Conservation (phyloP, 2,329 filamentous ascomycete species). For the Tolypocladium sp. region DNA sequence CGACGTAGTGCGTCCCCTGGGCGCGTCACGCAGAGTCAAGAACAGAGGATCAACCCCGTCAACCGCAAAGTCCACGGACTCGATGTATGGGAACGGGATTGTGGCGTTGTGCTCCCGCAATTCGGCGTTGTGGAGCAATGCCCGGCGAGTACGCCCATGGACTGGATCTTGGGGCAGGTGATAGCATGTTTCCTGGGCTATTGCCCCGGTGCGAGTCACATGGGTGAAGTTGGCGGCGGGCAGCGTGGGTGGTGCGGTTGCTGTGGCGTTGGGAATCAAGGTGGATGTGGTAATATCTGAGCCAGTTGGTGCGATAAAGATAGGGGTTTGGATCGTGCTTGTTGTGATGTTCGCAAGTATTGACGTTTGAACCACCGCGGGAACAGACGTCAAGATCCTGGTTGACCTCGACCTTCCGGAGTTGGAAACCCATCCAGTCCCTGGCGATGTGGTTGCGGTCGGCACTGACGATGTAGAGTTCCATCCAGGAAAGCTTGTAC, state of each 20-base stretch:
- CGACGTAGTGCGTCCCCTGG: slow-evolving; percentile 18
- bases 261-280: slow-evolving; percentile 2
- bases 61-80: slow-evolving; percentile 23
- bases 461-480: no score
- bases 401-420: no score
- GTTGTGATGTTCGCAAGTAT: no score
- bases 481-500: no score
- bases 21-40: slow-evolving; percentile 20
- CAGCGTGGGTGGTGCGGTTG: slow-evolving; percentile 5
- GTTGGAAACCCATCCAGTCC: no score
- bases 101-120: slow-evolving; percentile 18
- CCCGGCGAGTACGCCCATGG: slow-evolving; percentile 13
- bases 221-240: slow-evolving; percentile 22
- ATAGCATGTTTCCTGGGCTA: slow-evolving; percentile 20
- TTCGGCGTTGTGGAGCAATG: slow-evolving; percentile 20
- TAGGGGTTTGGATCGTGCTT: no score
- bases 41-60: slow-evolving; percentile 22
- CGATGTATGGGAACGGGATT: slow-evolving; percentile 25
- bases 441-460: no score
- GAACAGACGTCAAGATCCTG: no score
- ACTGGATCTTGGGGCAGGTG: slow-evolving; percentile 14
- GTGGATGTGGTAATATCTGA: not conserved
- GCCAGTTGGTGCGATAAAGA: no score
- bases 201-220: slow-evolving; percentile 17
- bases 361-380: no score